These are phyloP conservation scores for Aspergillus fumigatus DNA, from an alignment of 2,329 filamentous ascomycete species.

Conservation along the genomic window DNA sequence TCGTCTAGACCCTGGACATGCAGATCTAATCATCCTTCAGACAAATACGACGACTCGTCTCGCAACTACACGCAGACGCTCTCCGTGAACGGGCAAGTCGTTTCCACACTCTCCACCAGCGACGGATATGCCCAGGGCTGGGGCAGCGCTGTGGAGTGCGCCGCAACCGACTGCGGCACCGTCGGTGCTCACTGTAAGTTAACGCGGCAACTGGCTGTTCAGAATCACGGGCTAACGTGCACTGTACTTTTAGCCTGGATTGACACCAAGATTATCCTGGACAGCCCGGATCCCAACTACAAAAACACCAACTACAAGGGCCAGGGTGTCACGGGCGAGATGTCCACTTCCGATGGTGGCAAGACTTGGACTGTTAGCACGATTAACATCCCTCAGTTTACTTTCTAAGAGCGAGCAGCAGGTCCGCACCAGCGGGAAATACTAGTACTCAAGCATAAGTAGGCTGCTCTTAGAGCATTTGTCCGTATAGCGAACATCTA, in stretches of 20 bases:
- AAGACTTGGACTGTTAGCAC: conserved; percentile 42
- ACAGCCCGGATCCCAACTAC: conserved; percentile 27
- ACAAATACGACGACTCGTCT: conserved; percentile 38
- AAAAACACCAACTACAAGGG: conserved; percentile 33
- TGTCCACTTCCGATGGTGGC: conserved; percentile 39
- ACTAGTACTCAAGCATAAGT: not conserved
- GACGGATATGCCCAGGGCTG: conserved; percentile 42
- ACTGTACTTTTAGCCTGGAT: conserved; percentile 30
- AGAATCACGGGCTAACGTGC: not conserved
- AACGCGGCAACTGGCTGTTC: not conserved
- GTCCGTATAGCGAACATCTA: too few species aligned
- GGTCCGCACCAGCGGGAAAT: too few species aligned
- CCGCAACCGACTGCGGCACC: conserved; percentile 37
- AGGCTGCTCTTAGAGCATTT: too few species aligned
- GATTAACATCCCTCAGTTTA: conserved; percentile 32
- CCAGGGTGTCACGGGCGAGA: conserved; percentile 38
- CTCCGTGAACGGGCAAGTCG: conserved; percentile 31
- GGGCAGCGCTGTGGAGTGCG: conserved; percentile 42
- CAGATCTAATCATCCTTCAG: not conserved
- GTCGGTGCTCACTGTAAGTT: conserved; percentile 35
- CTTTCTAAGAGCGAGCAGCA: conserved; percentile 6
- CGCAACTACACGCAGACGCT: conserved; percentile 42
- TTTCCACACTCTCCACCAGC: conserved; percentile 45
- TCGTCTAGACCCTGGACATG: not conserved
- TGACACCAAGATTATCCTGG: conserved; percentile 38